phyloP scores from a whole-genome alignment of 2,329 filamentous ascomycete species.

The Microcyclospora tardicrescens region DNA sequence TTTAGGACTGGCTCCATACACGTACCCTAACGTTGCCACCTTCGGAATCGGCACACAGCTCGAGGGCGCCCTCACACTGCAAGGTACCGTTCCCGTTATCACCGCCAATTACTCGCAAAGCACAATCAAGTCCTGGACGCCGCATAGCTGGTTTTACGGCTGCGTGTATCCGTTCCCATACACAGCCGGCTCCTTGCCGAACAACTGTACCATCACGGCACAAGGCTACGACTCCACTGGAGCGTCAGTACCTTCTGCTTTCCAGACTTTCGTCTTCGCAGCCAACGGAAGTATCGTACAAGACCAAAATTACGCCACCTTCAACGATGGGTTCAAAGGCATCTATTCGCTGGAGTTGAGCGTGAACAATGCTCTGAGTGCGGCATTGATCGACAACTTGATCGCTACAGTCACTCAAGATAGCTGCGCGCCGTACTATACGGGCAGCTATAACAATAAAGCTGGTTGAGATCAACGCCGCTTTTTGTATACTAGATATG shows the following conservation, averaged over 20 bases:
- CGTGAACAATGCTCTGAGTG: conserved; percentile 2
- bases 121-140: conserved; percentile 6
- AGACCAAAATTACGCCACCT: conserved; percentile 7
- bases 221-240: conserved; percentile 3
- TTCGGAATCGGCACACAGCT: conserved; percentile 7
- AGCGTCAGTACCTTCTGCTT: conserved; percentile 1
- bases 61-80: not conserved
- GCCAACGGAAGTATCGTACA: conserved; percentile 9
- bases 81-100: conserved; percentile 4
- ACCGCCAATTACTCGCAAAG: conserved; percentile 7
- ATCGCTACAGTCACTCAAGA: conserved; percentile 8
- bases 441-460: too few relatives aligned
- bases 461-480: too few relatives aligned
- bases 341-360: conserved; percentile 6
- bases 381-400: conserved; percentile 8
- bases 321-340: conserved; percentile 4
- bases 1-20: conserved; percentile 9
- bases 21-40: conserved; percentile 7
- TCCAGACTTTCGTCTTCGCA: conserved; percentile 7
- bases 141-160: conserved; percentile 7
- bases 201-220: conserved; percentile 7
- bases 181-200: conserved; percentile 7
- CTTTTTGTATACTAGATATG: too few relatives aligned
- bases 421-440: too few relatives aligned
- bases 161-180: conserved; percentile 8